phyloP scores from a whole-genome alignment of 176 grass and related monocot genomes.

The Carex scoparia region DNA sequence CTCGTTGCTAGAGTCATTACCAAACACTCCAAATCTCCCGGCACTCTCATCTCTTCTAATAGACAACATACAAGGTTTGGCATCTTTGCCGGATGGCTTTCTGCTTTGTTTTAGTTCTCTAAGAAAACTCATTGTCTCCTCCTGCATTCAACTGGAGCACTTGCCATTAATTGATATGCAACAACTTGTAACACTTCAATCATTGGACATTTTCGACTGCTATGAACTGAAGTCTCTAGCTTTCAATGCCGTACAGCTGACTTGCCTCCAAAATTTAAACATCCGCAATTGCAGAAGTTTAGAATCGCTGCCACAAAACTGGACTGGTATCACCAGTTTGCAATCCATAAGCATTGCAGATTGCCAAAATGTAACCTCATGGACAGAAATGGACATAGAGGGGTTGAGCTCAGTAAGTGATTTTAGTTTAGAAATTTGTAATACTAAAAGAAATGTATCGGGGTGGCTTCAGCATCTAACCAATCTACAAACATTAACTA shows the following conservation, averaged over 20 bases:
- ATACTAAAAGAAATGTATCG: slow-evolving; percentile 10
- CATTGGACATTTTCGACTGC: slow-evolving; percentile 4
- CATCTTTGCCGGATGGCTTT: not conserved
- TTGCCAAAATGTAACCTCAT: slow-evolving; percentile 23
- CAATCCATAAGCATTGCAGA: slow-evolving; percentile 4
- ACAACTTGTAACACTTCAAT: slow-evolving; percentile 18
- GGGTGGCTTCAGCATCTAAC: slow-evolving; percentile 17
- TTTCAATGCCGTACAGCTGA: slow-evolving; percentile 5
- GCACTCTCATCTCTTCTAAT: slow-evolving; percentile 27
- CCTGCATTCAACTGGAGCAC: slow-evolving; percentile 12
- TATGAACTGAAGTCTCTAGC: not conserved
- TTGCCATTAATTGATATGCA: slow-evolving; percentile 24
- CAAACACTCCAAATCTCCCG: not conserved
- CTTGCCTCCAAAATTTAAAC: slow-evolving; percentile 14
- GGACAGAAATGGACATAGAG: slow-evolving; percentile 6
- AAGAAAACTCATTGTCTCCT: slow-evolving; percentile 1
- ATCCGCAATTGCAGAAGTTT: slow-evolving; percentile 21
- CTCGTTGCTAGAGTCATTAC: not conserved
- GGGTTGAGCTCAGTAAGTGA: slow-evolving; percentile 22
- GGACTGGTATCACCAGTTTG: not conserved
- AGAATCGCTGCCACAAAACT: slow-evolving; percentile 11
- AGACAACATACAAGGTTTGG: not conserved
- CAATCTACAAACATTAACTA: slow-evolving; percentile 13
- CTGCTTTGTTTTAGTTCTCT: not conserved
- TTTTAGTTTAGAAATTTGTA: slow-evolving; percentile 25